Evolutionary conservation across 352 stramenopile species (phyloP).

Genomic region (Phytophthora lateralis): DNA sequence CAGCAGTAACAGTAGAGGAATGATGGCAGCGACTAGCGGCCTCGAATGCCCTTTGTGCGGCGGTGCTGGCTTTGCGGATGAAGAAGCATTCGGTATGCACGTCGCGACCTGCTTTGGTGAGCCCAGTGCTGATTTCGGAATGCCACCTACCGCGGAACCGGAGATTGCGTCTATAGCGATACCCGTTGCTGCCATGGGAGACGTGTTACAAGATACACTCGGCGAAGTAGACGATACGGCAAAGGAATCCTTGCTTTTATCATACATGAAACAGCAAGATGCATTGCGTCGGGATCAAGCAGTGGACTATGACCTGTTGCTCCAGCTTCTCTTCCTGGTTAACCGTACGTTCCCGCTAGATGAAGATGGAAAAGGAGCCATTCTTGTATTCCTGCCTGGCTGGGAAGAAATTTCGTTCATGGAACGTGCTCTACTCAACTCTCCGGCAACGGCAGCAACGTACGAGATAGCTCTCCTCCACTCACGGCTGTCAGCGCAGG

Average conservation of each 20-base stretch:
- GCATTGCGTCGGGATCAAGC: conserved; percentile 64
- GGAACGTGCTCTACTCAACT: conserved; percentile 66
- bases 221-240: conserved; percentile 31
- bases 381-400: conserved; percentile 84
- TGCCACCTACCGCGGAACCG: conserved; percentile 7
- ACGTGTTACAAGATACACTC: conserved; percentile 46
- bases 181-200: conserved; percentile 36
- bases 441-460: conserved; percentile 46
- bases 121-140: conserved; percentile 21
- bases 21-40: conserved; percentile 16
- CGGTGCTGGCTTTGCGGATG: conserved; percentile 62
- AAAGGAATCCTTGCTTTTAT: conserved; percentile 50
- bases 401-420: conserved; percentile 88
- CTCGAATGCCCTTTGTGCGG: conserved; percentile 89
- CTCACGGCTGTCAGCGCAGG: conserved; percentile 68
- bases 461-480: conserved; percentile 81
- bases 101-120: conserved; percentile 84
- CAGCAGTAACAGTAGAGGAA: not conserved
- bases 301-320: conserved; percentile 72
- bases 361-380: conserved; percentile 60
- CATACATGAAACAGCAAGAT: conserved; percentile 70
- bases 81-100: conserved; percentile 89
- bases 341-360: conserved; percentile 63
- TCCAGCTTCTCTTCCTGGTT: conserved; percentile 67
- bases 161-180: conserved; percentile 14